A percentile compares a stretch with the other conserved stretches of the same genome.
These are phyloP conservation scores for Quercus bicolor DNA, from an alignment of 306 rosid genomes.

Conservation along the genomic window DNA sequence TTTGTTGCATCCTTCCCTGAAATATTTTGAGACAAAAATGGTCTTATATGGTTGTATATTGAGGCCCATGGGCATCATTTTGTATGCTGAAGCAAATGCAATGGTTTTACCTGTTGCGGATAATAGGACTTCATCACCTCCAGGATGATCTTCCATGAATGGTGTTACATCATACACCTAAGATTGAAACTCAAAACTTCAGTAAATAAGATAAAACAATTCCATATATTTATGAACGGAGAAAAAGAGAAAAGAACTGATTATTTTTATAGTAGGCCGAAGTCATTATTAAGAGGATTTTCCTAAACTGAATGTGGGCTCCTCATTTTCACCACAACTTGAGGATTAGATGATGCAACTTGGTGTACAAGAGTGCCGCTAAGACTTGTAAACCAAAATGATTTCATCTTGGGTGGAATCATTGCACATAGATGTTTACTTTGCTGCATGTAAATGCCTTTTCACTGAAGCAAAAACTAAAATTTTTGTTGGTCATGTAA, in stretches of 20 bases:
- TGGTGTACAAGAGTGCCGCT: too few species aligned
- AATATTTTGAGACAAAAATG: conserved; percentile 11
- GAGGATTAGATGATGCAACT: too few species aligned
- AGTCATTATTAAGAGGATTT: neutral
- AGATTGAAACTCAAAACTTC: neutral
- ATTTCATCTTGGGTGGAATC: neutral
- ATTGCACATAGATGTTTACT: neutral
- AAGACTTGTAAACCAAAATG: neutral
- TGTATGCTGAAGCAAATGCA: conserved; percentile 1
- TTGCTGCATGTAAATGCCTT: neutral
- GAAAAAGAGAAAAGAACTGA: neutral
- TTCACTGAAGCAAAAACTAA: neutral
- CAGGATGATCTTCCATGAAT: conserved; percentile 97
- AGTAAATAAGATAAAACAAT: neutral
- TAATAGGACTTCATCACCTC: conserved; percentile 90
- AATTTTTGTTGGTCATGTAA: neutral
- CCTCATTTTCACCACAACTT: too few species aligned
- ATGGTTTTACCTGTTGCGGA: conserved; percentile 69
- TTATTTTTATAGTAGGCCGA: neutral
- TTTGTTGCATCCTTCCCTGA: conserved; percentile 90
- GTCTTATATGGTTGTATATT: neutral
- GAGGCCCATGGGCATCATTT: neutral
- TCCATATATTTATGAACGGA: neutral
- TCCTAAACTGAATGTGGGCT: neutral
- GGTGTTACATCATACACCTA: conserved; percentile 89